Base-by-base conservation (phyloP, 345 rosid species). In the Corchorus capsularis region DNA sequence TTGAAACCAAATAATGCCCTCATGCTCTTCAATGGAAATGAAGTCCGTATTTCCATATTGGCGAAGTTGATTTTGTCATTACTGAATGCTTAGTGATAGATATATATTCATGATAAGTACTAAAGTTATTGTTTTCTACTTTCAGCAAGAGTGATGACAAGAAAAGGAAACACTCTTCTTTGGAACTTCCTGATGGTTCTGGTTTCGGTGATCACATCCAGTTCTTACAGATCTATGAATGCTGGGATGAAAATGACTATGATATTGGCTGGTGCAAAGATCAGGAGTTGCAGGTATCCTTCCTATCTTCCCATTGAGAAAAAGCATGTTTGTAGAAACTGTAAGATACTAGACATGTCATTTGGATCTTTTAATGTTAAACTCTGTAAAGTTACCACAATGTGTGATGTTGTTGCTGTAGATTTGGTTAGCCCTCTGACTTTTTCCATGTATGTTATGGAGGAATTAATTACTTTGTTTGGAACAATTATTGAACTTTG, bases 201-300 rank as follows among this genome's bases (percentile, higher is more conserved):
- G 97, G 98, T 73, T 91, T 76, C 75, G 99, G 99, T 77, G 99
- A 96, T 83, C 98, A 96, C 84, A 90, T 93, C 76, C 97, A 93
- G 66, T 76, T 93, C 82, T 91, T 96, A 62, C 98, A 96, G 86
- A 92, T 96, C 75, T 96, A 59, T 65, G 97, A 93, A 82, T 78
- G 78, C 22, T 93, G 99, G 98, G 91, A 89, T 84, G 85, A 83
- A 76, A 79, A 73, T 76, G 86, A 83, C 74, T 96, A 92, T 74
- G 84, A 92, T 76, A 68, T 86, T 80, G 84, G 78, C 63, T 96
- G 99, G 99, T 89, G 94, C 86, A 92, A 88, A 81, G 91, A 90
- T 62, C 75, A 87, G 75, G 84, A 85, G 79, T 75, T 96, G 85
- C 96, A 92, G 98, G 99, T 93, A 80, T 20, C 8, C 56, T 66